A percentile compares a stretch with the other conserved stretches of the same genome.
Conservation (phyloP, 2,329 filamentous ascomycete species). For the Aspergillus tubingensis region DNA sequence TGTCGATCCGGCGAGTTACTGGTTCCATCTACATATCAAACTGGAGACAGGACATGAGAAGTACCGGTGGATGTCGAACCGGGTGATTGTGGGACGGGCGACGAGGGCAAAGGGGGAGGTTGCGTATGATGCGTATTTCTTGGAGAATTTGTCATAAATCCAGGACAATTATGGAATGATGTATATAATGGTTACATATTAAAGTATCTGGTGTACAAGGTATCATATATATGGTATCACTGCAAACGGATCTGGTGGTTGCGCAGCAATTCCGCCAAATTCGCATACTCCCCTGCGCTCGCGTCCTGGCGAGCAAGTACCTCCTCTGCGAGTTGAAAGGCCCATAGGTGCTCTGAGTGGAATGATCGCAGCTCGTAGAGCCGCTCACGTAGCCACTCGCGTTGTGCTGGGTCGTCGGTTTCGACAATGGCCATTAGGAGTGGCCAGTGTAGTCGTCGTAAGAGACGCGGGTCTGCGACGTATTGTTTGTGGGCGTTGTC, state of each 20-base stretch:
- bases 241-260: conserved; percentile 13
- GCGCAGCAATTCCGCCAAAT: conserved; percentile 31
- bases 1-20: conserved; percentile 28
- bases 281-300: conserved; percentile 25
- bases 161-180: too few relatives aligned
- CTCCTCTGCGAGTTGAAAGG: conserved; percentile 32
- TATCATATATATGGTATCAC: neutral
- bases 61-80: conserved; percentile 31
- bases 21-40: conserved; percentile 32
- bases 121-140: conserved; percentile 31
- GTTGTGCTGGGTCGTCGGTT: conserved; percentile 31
- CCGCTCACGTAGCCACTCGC: conserved; percentile 35
- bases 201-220: too few relatives aligned
- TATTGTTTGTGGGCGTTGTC: conserved; percentile 38
- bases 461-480: conserved; percentile 30
- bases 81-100: conserved; percentile 29
- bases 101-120: conserved; percentile 29
- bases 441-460: conserved; percentile 38
- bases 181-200: too few relatives aligned
- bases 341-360: conserved; percentile 36
- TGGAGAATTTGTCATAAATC: conserved; percentile 23
- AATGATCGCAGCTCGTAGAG: conserved; percentile 30
- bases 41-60: conserved; percentile 29
- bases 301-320: conserved; percentile 31
- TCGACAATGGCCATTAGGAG: conserved; percentile 38